A percentile compares a stretch with the other conserved stretches of the same genome.
Evolutionary conservation across 2,329 filamentous ascomycete genomes (phyloP).

Genomic region (Lachnellula occidentalis): DNA sequence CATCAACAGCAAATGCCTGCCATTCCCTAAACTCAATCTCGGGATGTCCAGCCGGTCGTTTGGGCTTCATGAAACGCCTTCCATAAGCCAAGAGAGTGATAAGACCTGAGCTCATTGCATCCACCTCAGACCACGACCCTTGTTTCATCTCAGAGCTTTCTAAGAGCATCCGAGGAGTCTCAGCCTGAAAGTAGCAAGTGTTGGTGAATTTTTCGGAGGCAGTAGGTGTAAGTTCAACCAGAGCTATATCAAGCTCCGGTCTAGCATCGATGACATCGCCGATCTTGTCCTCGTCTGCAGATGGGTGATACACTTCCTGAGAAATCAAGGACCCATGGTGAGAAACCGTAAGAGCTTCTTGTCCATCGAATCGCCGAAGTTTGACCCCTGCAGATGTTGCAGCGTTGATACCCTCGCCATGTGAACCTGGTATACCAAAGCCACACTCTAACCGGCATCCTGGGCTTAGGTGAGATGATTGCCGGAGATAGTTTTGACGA

Average conservation of each 20-base stretch:
- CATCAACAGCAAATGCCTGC: no score
- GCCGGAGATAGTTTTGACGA: slow-evolving; percentile 11
- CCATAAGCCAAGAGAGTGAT: slow-evolving; percentile 12
- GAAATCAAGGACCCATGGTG: slow-evolving; percentile 12
- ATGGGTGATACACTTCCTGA: slow-evolving; percentile 15
- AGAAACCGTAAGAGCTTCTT: slow-evolving; percentile 12
- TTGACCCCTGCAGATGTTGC: slow-evolving; percentile 14
- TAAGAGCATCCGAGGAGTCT: slow-evolving; percentile 11
- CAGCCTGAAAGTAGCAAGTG: slow-evolving; percentile 13
- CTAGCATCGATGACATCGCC: slow-evolving; percentile 12
- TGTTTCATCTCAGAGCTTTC: slow-evolving; percentile 10
- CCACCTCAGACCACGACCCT: slow-evolving; percentile 16
- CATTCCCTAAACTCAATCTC: no score
- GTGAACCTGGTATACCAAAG: slow-evolving; percentile 8
- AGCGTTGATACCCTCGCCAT: slow-evolving; percentile 9
- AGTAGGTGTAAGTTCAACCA: slow-evolving; percentile 15
- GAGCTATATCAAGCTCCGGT: slow-evolving; percentile 15
- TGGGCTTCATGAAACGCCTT: no score
- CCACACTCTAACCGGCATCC: slow-evolving; percentile 14
- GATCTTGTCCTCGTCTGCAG: slow-evolving; percentile 12
- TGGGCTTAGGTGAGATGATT: slow-evolving; percentile 14
- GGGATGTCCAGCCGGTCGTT: no score
- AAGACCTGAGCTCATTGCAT: slow-evolving; percentile 17
- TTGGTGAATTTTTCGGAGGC: slow-evolving; percentile 12
- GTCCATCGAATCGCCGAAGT: slow-evolving; percentile 12